phyloP scores from a whole-genome alignment of 305 asterid species.

The Fraxinus baroniana region DNA sequence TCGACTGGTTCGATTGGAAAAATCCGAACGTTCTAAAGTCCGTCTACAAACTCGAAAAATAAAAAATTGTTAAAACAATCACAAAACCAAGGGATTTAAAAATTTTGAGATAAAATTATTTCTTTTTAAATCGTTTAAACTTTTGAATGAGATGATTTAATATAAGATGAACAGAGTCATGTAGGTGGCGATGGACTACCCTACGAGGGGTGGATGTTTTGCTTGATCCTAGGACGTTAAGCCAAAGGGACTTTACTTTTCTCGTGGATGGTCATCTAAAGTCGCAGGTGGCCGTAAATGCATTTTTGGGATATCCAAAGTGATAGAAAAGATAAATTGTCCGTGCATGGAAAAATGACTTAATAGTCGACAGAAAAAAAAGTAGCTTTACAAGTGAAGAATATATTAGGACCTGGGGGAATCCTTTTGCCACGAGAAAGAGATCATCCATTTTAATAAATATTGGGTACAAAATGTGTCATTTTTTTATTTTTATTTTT shows the following conservation, averaged over 20 bases:
- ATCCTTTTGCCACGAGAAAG: constrained; percentile 47
- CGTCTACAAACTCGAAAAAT: neutral
- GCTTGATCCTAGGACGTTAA: constrained; percentile 33
- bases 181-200: neutral
- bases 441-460: neutral
- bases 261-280: constrained; percentile 7
- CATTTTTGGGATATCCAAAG: constrained; percentile 25
- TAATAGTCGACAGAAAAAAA: constrained; percentile 27
- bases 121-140: neutral
- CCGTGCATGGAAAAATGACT: neutral
- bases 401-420: constrained; percentile 36
- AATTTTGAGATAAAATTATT: neutral
- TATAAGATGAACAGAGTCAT: neutral
- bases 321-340: constrained; percentile 13
- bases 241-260: constrained; percentile 47
- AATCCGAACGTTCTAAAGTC: too few species aligned
- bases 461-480: neutral
- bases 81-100: neutral
- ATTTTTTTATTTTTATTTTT: neutral
- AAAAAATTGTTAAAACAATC: too few species aligned
- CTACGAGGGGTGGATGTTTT: neutral
- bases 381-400: constrained; percentile 36
- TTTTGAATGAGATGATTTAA: too few species aligned
- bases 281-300: constrained; percentile 16
- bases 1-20: neutral